These are phyloP conservation scores for Fusarium marasasianum DNA, from an alignment of 2,329 filamentous ascomycete genomes.

Conservation along the genomic window DNA sequence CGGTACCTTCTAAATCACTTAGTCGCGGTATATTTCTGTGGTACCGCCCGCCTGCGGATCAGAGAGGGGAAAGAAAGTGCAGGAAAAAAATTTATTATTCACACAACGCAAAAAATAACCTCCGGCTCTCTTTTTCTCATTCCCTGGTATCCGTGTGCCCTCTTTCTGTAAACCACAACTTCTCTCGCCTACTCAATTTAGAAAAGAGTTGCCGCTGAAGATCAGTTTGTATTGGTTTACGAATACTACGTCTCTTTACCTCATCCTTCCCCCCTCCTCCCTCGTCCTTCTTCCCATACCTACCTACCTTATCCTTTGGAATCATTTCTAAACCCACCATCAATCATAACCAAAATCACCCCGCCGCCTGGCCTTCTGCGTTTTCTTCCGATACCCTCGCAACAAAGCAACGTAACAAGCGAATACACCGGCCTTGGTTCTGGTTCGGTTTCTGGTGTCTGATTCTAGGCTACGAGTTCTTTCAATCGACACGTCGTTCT, in stretches of 20 bases:
- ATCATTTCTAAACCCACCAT: conserved; percentile 3
- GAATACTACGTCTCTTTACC: background rate
- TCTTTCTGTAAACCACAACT: conserved; percentile 43
- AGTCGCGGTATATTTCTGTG: conserved; percentile 23
- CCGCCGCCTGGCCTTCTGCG: conserved; percentile 18
- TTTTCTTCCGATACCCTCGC: conserved; percentile 23
- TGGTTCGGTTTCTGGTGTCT: conserved; percentile 3
- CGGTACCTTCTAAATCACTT: conserved; percentile 33
- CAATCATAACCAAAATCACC: conserved; percentile 21
- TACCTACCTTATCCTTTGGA: background rate
- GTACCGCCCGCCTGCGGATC: conserved; percentile 26
- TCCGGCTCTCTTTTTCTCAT: conserved; percentile 44
- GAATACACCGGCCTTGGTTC: conserved; percentile 6
- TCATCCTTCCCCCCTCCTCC: background rate
- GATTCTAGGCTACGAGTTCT: conserved; percentile 1
- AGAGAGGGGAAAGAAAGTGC: conserved; percentile 42
- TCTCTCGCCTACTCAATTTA: conserved; percentile 43
- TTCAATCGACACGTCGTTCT: conserved; percentile 19
- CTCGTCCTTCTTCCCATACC: conserved; percentile 15
- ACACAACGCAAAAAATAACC: conserved; percentile 53
- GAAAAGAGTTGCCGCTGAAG: conserved; percentile 42
- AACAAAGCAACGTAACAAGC: conserved; percentile 28
- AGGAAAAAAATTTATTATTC: conserved; percentile 55
- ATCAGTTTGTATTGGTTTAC: conserved; percentile 19
- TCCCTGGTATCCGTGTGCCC: conserved; percentile 40